Evolutionary conservation across 805 yeast genomes (phyloP).

Genomic region (Yamadazyma sp.): DNA sequence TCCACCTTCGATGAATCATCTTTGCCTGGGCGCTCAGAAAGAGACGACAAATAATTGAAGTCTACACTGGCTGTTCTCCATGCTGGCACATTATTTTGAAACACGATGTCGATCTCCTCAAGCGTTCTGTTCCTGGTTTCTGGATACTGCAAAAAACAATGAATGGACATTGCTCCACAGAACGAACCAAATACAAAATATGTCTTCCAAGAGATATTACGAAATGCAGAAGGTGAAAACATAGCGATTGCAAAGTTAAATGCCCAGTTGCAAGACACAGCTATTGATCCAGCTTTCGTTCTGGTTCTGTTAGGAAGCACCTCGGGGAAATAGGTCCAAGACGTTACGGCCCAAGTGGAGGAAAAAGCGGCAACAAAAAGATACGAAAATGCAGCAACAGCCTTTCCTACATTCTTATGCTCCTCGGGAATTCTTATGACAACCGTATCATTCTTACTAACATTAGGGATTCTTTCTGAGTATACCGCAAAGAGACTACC

Average conservation of each 20-base stretch:
- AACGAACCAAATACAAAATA: slow-evolving; percentile 53
- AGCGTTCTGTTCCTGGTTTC: slow-evolving; percentile 57
- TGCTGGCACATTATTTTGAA: slow-evolving; percentile 39
- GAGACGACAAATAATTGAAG: too few species aligned
- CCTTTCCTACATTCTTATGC: slow-evolving; percentile 39
- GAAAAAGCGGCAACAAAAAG: slow-evolving; percentile 54
- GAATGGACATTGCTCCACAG: slow-evolving; percentile 47
- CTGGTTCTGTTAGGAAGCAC: slow-evolving; percentile 59
- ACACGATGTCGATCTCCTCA: slow-evolving; percentile 48
- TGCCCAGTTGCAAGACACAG: slow-evolving; percentile 68
- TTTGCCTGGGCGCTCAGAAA: too few species aligned
- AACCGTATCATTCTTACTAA: slow-evolving; percentile 29
- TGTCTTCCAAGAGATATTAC: slow-evolving; percentile 55
- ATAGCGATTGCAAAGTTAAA: slow-evolving; percentile 62
- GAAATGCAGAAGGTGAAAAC: slow-evolving; percentile 58
- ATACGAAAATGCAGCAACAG: slow-evolving; percentile 48
- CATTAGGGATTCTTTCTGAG: slow-evolving; percentile 20
- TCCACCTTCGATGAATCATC: too few species aligned
- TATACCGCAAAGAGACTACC: slow-evolving; percentile 40
- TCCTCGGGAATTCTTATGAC: slow-evolving; percentile 31
- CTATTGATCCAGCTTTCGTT: slow-evolving; percentile 63
- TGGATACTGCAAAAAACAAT: slow-evolving; percentile 48
- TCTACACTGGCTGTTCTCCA: too few species aligned
- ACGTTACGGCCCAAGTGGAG: slow-evolving; percentile 48
- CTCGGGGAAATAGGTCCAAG: slow-evolving; percentile 65